Conservation (phyloP, 202 grass and related monocot species). For the Setaria italica region DNA sequence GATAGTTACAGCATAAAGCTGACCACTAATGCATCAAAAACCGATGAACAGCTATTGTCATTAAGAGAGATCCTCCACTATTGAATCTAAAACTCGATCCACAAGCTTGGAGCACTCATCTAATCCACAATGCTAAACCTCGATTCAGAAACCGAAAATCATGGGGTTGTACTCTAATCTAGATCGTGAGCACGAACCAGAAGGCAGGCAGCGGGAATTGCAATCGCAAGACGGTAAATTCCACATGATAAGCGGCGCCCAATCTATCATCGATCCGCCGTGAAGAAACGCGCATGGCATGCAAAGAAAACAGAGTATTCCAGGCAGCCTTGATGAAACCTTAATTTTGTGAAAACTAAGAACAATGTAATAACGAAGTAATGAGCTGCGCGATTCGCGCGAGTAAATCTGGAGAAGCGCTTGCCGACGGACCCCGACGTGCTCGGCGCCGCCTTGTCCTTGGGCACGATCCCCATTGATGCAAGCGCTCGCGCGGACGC, state of each 20-base stretch:
- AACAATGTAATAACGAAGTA: neutral
- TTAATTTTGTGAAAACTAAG: neutral
- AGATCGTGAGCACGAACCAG: too few relatives aligned
- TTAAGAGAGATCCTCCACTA: neutral
- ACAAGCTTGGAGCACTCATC: neutral
- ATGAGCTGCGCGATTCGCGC: neutral
- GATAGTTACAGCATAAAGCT: neutral
- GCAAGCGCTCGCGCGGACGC: neutral
- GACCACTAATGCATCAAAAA: neutral
- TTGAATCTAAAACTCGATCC: neutral
- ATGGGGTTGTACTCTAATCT: neutral
- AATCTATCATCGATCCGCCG: too few relatives aligned
- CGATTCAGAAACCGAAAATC: neutral
- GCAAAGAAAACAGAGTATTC: too few relatives aligned
- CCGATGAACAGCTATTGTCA: neutral
- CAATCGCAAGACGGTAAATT: too few relatives aligned
- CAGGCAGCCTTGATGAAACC: neutral
- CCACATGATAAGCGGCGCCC: too few relatives aligned
- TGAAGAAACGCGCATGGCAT: too few relatives aligned
- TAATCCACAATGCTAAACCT: neutral
- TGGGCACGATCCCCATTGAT: neutral
- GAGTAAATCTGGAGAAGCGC: neutral
- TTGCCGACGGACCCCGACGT: constrained; percentile 56
- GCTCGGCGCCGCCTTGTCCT: neutral
- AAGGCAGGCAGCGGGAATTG: too few relatives aligned